Conservation (phyloP, 2,329 filamentous ascomycete genomes). For the Colletotrichum chlorophyti region DNA sequence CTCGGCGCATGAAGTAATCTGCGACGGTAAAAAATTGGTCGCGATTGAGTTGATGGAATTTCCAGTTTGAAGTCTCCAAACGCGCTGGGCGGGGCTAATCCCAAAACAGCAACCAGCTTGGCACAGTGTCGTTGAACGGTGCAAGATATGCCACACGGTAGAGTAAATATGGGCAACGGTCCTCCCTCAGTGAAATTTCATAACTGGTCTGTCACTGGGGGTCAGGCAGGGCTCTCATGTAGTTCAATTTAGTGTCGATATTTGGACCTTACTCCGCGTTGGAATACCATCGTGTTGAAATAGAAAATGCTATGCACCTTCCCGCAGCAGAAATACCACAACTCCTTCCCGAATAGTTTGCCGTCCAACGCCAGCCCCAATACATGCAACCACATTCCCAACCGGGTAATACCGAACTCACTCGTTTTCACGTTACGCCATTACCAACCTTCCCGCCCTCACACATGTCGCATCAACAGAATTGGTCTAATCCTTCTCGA, state of each 20-base stretch:
- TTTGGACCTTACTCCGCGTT: no score
- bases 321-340: constrained; percentile 3
- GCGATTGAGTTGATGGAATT: constrained; percentile 29
- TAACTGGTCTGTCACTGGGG: no score
- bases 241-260: no score
- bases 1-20: constrained; percentile 15
- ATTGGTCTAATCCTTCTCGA: constrained; percentile 74
- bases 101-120: constrained; percentile 44
- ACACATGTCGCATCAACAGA: not conserved
- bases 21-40: constrained; percentile 13
- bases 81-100: constrained; percentile 37
- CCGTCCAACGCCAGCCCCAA: constrained; percentile 39
- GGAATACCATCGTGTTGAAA: no score
- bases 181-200: no score
- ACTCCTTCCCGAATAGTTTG: constrained; percentile 3
- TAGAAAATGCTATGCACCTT: constrained; percentile 1
- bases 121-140: constrained; percentile 11
- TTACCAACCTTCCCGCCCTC: not conserved
- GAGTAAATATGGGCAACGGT: no score
- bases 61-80: constrained; percentile 20
- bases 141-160: not conserved
- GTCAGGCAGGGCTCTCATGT: no score
- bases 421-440: constrained; percentile 17
- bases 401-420: constrained; percentile 1
- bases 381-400: constrained; percentile 30